Conservation (phyloP, 2,329 filamentous ascomycete genomes). For the Sporothrix brunneoviolacea region DNA sequence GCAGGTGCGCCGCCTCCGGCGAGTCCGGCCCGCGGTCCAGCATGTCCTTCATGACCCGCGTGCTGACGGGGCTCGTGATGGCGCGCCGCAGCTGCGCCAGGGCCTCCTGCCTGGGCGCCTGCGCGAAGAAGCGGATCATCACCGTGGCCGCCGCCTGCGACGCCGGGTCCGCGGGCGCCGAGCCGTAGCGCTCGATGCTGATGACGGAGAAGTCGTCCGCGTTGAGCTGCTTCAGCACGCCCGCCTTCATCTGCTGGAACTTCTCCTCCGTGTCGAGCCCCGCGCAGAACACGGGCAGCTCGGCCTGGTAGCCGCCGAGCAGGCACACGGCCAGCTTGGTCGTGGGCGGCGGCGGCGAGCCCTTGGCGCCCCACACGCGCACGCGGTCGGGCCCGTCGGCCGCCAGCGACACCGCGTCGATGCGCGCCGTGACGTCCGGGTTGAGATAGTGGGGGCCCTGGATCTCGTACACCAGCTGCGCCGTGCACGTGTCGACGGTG, state of each 20-base stretch:
- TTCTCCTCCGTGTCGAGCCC: slow-evolving; percentile 22
- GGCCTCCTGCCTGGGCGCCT: slow-evolving; percentile 23
- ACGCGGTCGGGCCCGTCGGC: slow-evolving; percentile 21
- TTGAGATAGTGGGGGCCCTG: slow-evolving; percentile 38
- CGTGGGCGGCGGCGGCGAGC: slow-evolving; percentile 39
- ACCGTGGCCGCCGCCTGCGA: slow-evolving; percentile 34
- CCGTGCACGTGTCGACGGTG: slow-evolving; percentile 19
- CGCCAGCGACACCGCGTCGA: neutral
- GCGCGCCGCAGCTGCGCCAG: slow-evolving; percentile 6
- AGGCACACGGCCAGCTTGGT: slow-evolving; percentile 43
- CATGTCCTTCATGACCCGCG: no score
- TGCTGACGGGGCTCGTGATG: no score
- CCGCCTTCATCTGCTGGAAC: slow-evolving; percentile 23
- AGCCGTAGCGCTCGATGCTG: slow-evolving; percentile 26
- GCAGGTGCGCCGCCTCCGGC: slow-evolving; percentile 11
- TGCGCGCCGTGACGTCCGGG: slow-evolving; percentile 36
- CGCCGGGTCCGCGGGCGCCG: slow-evolving; percentile 18
- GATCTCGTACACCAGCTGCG: slow-evolving; percentile 10
- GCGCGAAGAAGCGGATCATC: slow-evolving; percentile 35
- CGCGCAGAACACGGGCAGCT: slow-evolving; percentile 22
- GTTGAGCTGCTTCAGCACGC: slow-evolving; percentile 24
- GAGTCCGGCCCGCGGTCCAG: no score
- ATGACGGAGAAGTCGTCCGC: slow-evolving; percentile 23
- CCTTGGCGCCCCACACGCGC: slow-evolving; percentile 33
- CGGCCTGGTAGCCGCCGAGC: slow-evolving; percentile 24